Evolutionary conservation across 805 yeast species (phyloP).

Genomic region (Allodekkera sacchari): DNA sequence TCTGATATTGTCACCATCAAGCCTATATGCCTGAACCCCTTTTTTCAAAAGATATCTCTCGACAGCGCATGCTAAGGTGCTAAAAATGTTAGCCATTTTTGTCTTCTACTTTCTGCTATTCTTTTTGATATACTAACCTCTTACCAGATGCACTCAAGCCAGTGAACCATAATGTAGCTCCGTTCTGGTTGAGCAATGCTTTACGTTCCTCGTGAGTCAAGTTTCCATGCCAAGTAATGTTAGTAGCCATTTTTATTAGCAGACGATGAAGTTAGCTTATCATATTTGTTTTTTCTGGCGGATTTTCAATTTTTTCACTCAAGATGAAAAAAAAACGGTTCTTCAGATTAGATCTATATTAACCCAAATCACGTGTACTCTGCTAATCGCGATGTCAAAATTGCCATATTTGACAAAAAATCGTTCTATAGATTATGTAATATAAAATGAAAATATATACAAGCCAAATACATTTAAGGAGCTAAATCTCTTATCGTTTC

Average conservation of each 20-base stretch:
- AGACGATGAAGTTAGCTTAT: no score
- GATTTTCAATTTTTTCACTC: background rate
- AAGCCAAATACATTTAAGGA: constrained; percentile 4
- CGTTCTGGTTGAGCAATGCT: constrained; percentile 64
- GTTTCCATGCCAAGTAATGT: constrained; percentile 94
- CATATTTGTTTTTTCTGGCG: background rate
- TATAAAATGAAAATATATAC: constrained; percentile 1
- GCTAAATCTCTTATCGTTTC: constrained; percentile 10
- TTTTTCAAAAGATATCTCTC: constrained; percentile 72
- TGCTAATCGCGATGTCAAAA: background rate
- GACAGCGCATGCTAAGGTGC: constrained; percentile 90
- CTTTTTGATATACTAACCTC: constrained; percentile 16
- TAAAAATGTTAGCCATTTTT: constrained; percentile 2
- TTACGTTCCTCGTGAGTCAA: constrained; percentile 77
- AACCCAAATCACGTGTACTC: background rate
- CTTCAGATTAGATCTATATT: background rate
- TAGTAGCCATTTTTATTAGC: constrained; percentile 65
- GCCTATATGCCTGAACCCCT: constrained; percentile 69
- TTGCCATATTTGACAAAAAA: background rate
- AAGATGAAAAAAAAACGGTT: background rate
- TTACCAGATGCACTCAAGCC: constrained; percentile 95
- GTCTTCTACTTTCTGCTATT: background rate
- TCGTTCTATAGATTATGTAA: background rate
- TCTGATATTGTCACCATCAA: constrained; percentile 92
- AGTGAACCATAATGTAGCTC: constrained; percentile 91